Percentiles rank a stretch among this genome's conserved stretches.
phyloP scores from a whole-genome alignment of 805 yeast genomes.

The Hanseniaspora pseudoguilliermondii region DNA sequence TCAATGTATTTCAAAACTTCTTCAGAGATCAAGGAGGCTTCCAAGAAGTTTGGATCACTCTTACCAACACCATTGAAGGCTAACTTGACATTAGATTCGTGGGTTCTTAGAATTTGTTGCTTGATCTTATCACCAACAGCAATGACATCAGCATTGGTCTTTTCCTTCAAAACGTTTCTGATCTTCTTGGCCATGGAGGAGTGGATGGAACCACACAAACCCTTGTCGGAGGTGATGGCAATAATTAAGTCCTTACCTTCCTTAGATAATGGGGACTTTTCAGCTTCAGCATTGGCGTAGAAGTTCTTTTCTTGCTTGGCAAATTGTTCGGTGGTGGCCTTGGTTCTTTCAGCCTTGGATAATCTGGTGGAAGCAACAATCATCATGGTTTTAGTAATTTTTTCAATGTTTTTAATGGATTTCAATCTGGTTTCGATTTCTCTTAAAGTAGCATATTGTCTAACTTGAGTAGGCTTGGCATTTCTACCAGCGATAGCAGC shows the following conservation, averaged over 20 bases:
- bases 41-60: constrained; percentile 87
- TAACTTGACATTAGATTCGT: constrained; percentile 53
- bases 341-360: constrained; percentile 89
- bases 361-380: constrained; percentile 97
- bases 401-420: constrained; percentile 96
- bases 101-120: constrained; percentile 76
- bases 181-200: constrained; percentile 86
- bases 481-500: background rate
- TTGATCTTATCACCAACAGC: constrained; percentile 91
- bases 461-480: constrained; percentile 20
- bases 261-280: constrained; percentile 40
- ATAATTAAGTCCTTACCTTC: constrained; percentile 59
- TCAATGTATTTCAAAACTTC: constrained; percentile 48
- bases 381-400: constrained; percentile 99
- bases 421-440: constrained; percentile 97
- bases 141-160: constrained; percentile 63
- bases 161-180: constrained; percentile 49
- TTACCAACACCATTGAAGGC: constrained; percentile 88
- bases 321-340: constrained; percentile 75
- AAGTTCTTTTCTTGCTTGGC: constrained; percentile 69
- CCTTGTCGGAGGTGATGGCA: constrained; percentile 92
- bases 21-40: constrained; percentile 79
- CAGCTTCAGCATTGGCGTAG: constrained; percentile 56
- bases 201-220: constrained; percentile 97
- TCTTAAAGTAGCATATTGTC: constrained; percentile 96